Percentiles rank a stretch among this genome's conserved stretches.
Evolutionary conservation across 1,284 basidiomycete species (phyloP).

Genomic region (Cryptococcus maquisensis): DNA sequence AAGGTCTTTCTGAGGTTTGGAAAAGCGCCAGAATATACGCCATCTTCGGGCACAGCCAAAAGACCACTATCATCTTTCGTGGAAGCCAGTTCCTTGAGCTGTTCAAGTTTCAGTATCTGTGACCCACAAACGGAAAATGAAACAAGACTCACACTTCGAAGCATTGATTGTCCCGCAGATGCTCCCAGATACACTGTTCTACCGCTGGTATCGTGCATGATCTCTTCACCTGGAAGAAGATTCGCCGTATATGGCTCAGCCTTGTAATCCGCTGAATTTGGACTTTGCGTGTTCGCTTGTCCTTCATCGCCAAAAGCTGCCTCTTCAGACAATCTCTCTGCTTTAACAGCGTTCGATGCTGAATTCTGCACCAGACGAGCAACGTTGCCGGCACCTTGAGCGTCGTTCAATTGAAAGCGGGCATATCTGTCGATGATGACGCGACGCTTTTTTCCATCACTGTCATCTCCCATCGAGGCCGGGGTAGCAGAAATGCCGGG

Average conservation of each 20-base stretch:
- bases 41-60: conserved; percentile 39
- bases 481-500: not conserved
- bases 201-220: conserved; percentile 35
- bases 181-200: conserved; percentile 40
- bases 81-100: conserved; percentile 33
- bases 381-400: conserved; percentile 26
- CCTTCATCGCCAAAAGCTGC: not conserved
- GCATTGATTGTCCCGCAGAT: conserved; percentile 40
- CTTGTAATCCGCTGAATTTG: conserved; percentile 16
- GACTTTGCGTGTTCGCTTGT: not conserved
- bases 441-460: conserved; percentile 35
- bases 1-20: conserved; percentile 47
- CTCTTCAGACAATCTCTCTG: not conserved
- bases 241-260: conserved; percentile 36
- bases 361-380: not conserved
- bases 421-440: conserved; percentile 46
- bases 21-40: conserved; percentile 45
- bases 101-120: not conserved
- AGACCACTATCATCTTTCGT: conserved; percentile 23
- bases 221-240: conserved; percentile 40
- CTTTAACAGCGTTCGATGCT: too few relatives aligned
- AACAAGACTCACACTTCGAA: conserved; percentile 26
- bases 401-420: conserved; percentile 45
- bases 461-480: conserved; percentile 1
- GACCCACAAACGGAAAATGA: not conserved